Evolutionary conservation across 208 protist species (phyloP), one percentile per base, ranked within the genome.

Genomic region (Endotrypanum monterogeii): DNA sequence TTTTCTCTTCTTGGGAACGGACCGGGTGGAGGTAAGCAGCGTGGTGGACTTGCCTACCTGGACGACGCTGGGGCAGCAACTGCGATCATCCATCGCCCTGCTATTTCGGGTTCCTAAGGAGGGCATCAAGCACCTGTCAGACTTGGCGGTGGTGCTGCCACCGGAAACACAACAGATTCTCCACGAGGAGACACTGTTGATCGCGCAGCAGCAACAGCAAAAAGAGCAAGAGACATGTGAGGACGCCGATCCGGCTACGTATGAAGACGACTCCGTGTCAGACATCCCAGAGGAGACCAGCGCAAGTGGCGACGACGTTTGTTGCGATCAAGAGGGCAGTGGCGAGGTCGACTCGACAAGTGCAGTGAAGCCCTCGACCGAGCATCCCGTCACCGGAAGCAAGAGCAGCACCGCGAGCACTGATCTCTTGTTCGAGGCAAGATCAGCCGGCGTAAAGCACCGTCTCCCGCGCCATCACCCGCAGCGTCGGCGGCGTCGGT

Each of bases 1-100:
- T 2, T 93, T 93, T 63, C 35, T 88, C 8, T 94, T 89, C 71
- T 82, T 95, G 14, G 91, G 91, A 46, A 94, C 88, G 7, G 91
- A 95, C 52, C 85, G 88, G 2, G 78, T 95, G 18, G 84, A 87
- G 7, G 74, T 94, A 23, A 50, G 76, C 23, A 86, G 83, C 50
- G 78, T 95, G 23, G 86, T 95, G 35, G 89, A 95, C 73, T 9
- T 93, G 12, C 67, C 46, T 0, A 77, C 82, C 1, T 92, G 87
- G 78, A 69, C 78, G 16, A 66, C 75, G 12, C 78, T 88, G 48
- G 57, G 87, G 39, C 74, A 58, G 54, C 81, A 85, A 63, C 52
- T 67, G 37, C 67, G 68, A 5, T 50, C 66, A 16, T 48, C 55
- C 28, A 25, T 73, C 44, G 61, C 72, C 0, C 20, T 41, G 11